Conservation (phyloP, 257 asterid species). For the Voacanga thouarsii region DNA sequence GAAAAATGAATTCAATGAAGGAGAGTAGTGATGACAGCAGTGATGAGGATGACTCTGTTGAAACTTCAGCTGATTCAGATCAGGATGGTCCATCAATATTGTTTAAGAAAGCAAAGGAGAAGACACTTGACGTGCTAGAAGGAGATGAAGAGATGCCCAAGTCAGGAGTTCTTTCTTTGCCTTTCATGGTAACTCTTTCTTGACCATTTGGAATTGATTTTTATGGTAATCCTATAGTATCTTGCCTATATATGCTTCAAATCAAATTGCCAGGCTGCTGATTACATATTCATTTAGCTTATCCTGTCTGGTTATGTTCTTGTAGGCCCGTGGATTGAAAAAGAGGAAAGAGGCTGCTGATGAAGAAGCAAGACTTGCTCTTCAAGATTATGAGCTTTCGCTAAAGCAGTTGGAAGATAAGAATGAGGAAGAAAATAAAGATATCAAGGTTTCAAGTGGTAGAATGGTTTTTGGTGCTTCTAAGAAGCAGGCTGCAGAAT, state of each 20-base stretch:
- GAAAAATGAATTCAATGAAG: conserved; percentile 75
- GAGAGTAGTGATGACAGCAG: conserved; percentile 84
- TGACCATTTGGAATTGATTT: conserved; percentile 12
- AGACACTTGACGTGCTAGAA: conserved; percentile 56
- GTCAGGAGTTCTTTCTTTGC: conserved; percentile 82
- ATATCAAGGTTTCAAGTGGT: conserved; percentile 46
- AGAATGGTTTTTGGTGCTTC: conserved; percentile 77
- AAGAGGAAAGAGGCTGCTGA: conserved; percentile 75
- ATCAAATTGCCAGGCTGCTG: not conserved
- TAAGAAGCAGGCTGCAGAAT: conserved; percentile 41
- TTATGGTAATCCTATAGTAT: not conserved
- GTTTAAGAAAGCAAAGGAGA: conserved; percentile 68
- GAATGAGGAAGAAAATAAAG: conserved; percentile 28
- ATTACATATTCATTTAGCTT: not conserved
- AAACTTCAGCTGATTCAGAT: conserved; percentile 48
- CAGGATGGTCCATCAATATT: conserved; percentile 43
- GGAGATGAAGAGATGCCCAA: conserved; percentile 68
- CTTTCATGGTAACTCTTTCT: conserved; percentile 72
- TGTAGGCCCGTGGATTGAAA: conserved; percentile 62
- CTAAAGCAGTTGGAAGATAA: conserved; percentile 54
- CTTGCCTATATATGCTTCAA: not conserved
- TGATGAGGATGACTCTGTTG: conserved; percentile 63
- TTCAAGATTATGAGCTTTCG: conserved; percentile 69
- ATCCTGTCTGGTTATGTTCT: not conserved
- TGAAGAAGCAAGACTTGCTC: conserved; percentile 74